Percentiles rank a stretch among this genome's conserved stretches.
Conservation (phyloP, 2,329 filamentous ascomycete species). For the Ascochyta pisi region DNA sequence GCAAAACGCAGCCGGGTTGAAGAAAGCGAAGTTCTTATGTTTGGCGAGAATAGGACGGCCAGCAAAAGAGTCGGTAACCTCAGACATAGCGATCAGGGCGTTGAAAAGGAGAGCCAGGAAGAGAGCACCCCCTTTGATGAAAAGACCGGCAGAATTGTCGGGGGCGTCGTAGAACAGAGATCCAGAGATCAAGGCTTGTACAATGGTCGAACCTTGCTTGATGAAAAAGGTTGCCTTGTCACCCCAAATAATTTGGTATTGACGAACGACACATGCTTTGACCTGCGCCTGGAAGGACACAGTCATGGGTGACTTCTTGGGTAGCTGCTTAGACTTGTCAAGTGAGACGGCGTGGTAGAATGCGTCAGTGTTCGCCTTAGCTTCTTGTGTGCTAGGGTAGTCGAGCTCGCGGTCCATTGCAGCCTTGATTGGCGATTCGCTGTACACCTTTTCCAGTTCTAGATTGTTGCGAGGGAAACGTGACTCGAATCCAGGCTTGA, state of each 20-base stretch:
- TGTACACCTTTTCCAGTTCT: slow-evolving; percentile 57
- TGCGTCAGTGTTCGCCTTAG: slow-evolving; percentile 47
- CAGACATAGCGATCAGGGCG: slow-evolving; percentile 67
- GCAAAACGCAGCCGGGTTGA: slow-evolving; percentile 81
- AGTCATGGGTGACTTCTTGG: slow-evolving; percentile 62
- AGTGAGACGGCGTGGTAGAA: slow-evolving; percentile 62
- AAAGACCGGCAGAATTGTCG: slow-evolving; percentile 64
- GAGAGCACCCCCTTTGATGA: slow-evolving; percentile 68
- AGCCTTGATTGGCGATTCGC: slow-evolving; percentile 57
- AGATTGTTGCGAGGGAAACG: slow-evolving; percentile 53
- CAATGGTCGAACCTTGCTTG: slow-evolving; percentile 65
- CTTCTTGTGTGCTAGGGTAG: slow-evolving; percentile 61
- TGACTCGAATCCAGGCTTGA: slow-evolving; percentile 50
- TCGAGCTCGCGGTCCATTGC: slow-evolving; percentile 63
- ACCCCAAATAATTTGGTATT: slow-evolving; percentile 71
- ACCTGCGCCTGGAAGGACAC: slow-evolving; percentile 54
- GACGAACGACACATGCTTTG: slow-evolving; percentile 62
- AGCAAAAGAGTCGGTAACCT: slow-evolving; percentile 65
- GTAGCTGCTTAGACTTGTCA: slow-evolving; percentile 64
- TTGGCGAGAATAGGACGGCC: slow-evolving; percentile 85
- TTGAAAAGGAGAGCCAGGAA: slow-evolving; percentile 71
- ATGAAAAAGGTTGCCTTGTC: slow-evolving; percentile 70
- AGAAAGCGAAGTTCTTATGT: slow-evolving; percentile 83
- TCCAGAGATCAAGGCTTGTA: slow-evolving; percentile 68
- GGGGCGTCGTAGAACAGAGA: slow-evolving; percentile 73